These are phyloP conservation scores for Trichomonas vaginalis DNA, from an alignment of 208 protist genomes.

Conservation along the genomic window DNA sequence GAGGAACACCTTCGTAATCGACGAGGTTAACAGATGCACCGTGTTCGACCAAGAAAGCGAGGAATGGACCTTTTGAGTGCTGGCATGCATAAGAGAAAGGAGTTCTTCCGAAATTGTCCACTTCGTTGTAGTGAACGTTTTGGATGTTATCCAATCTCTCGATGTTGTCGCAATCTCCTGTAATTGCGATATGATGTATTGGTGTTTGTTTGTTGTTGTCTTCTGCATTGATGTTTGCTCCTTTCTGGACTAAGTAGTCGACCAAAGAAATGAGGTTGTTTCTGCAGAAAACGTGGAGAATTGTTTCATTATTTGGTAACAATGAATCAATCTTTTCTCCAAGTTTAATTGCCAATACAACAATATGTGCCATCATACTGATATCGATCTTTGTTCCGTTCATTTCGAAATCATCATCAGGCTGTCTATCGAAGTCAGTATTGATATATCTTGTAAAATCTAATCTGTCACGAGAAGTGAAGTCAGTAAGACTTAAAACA, in stretches of 20 bases:
- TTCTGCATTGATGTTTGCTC: background rate
- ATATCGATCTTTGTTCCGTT: background rate
- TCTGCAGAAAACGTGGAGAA: background rate
- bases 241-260: background rate
- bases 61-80: background rate
- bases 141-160: background rate
- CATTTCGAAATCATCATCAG: background rate
- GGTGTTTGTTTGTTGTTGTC: background rate
- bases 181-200: background rate
- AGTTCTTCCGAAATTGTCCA: background rate
- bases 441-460: background rate
- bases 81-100: slow-evolving; percentile 1
- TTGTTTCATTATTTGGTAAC: background rate
- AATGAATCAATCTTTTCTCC: background rate
- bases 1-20: background rate
- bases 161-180: background rate
- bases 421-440: background rate
- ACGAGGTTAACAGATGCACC: background rate
- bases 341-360: background rate
- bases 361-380: background rate
- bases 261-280: background rate
- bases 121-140: background rate
- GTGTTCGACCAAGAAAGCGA: background rate
- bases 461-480: background rate
- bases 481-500: background rate